These are phyloP conservation scores for Auricularia sp. DNA, from an alignment of 768 basidiomycete species.

Conservation along the genomic window DNA sequence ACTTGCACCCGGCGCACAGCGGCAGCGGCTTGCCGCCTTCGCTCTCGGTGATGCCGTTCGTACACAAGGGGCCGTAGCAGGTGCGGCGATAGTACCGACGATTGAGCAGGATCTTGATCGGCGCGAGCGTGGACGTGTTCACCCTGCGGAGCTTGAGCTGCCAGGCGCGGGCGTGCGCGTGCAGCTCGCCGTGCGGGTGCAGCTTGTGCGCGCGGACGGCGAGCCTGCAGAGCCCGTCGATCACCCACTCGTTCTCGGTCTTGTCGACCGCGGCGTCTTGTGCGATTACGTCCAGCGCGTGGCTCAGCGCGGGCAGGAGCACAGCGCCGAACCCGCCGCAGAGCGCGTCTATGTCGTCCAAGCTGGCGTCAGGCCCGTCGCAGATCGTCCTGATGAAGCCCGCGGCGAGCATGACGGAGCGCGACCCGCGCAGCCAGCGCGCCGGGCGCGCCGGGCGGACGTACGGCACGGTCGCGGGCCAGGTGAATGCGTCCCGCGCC, in stretches of 20 bases:
- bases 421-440: background rate
- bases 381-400: background rate
- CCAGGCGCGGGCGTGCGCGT: background rate
- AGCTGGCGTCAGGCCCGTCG: background rate
- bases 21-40: background rate
- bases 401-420: background rate
- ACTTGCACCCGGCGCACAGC: conserved; percentile 18
- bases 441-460: background rate
- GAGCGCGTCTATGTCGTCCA: background rate
- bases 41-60: background rate
- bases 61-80: background rate
- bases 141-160: background rate
- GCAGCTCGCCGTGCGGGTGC: background rate
- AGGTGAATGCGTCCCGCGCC: background rate
- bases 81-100: background rate
- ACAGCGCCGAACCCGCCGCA: background rate
- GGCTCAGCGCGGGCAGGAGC: background rate
- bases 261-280: background rate
- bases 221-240: background rate
- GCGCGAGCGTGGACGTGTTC: background rate
- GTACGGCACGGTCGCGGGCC: background rate
- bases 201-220: background rate
- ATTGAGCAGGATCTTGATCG: background rate
- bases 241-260: background rate
- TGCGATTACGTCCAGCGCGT: background rate